Percentiles rank a stretch among this genome's conserved stretches.
Conservation (phyloP, 352 stramenopile species). For the Phytophthora pini region DNA sequence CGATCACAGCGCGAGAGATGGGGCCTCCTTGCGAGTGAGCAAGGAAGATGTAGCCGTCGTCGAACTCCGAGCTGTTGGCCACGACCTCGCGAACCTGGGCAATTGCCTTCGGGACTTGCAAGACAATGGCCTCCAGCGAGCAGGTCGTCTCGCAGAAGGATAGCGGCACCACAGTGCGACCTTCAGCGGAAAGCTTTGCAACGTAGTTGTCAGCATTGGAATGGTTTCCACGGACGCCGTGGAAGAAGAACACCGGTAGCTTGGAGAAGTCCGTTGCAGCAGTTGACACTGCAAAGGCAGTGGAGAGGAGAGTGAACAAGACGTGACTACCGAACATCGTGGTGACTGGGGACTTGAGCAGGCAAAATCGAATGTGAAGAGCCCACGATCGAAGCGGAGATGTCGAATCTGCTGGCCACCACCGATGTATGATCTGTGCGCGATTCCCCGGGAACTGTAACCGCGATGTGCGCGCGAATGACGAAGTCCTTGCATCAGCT, state of each 20-base stretch:
- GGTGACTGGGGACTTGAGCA: constrained; percentile 6
- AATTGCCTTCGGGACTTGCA: constrained; percentile 45
- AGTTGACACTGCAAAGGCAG: constrained; percentile 2
- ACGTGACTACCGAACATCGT: constrained; percentile 11
- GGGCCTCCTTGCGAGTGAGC: constrained; percentile 47
- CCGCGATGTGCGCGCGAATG: not conserved
- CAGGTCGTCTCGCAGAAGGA: constrained; percentile 38
- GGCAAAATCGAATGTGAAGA: constrained; percentile 14
- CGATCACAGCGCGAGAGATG: no score
- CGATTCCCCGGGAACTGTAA: not conserved
- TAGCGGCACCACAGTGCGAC: constrained; percentile 36
- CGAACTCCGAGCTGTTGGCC: constrained; percentile 30
- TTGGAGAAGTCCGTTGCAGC: constrained; percentile 17
- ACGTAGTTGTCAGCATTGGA: constrained; percentile 26
- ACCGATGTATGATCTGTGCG: not conserved
- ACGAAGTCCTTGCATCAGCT: constrained; percentile 1
- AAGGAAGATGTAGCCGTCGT: constrained; percentile 50
- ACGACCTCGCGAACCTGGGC: constrained; percentile 33
- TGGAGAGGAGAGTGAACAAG: constrained; percentile 16
- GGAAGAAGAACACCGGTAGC: constrained; percentile 53
- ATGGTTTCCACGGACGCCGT: constrained; percentile 32
- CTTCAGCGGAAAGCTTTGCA: constrained; percentile 34
- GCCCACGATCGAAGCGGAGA: not conserved
- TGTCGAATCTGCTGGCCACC: not conserved
- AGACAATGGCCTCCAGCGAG: constrained; percentile 29